Evolutionary conservation across 352 stramenopile genomes (phyloP).

Genomic region (Pythium folliculosum): DNA sequence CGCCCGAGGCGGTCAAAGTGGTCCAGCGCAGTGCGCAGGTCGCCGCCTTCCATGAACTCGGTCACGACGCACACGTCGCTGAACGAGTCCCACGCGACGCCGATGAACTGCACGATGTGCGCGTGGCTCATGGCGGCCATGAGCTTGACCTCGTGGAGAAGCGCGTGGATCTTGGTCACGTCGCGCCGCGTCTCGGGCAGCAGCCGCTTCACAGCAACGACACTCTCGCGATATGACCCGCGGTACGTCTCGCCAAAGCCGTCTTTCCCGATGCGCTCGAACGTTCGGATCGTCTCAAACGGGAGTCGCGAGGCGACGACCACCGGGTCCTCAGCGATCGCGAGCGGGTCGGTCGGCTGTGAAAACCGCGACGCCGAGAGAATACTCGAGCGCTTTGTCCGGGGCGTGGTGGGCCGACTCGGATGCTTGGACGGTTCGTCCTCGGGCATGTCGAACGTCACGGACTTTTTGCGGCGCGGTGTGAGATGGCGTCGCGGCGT

Average conservation of each 20-base stretch:
- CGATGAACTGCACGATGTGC: conserved; percentile 30
- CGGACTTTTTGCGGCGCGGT: conserved; percentile 4
- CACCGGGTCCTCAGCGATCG: conserved; percentile 9
- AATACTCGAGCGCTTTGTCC: neutral
- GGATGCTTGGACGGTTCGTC: neutral
- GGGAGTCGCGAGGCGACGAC: conserved; percentile 20
- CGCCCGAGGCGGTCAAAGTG: conserved; percentile 10
- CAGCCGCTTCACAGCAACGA: conserved; percentile 26
- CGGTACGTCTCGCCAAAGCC: conserved; percentile 24
- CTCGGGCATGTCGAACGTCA: conserved; percentile 2
- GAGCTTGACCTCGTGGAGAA: conserved; percentile 31
- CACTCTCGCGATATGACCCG: conserved; percentile 9
- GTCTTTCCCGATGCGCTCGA: conserved; percentile 12
- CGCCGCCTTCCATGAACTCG: conserved; percentile 35
- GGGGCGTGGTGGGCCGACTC: neutral
- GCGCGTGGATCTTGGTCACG: conserved; percentile 16
- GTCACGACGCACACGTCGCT: conserved; percentile 29
- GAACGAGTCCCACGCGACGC: conserved; percentile 29
- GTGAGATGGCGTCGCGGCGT: neutral
- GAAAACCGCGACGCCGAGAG: neutral
- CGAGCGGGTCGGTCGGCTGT: neutral
- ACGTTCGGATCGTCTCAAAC: conserved; percentile 10
- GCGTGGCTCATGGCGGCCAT: conserved; percentile 25
- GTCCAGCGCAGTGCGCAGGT: conserved; percentile 24
- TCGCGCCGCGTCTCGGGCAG: conserved; percentile 4